Percentiles rank a stretch among this genome's conserved stretches.
phyloP scores from a whole-genome alignment of 768 basidiomycete species.

The Sarcomyxa edulis region DNA sequence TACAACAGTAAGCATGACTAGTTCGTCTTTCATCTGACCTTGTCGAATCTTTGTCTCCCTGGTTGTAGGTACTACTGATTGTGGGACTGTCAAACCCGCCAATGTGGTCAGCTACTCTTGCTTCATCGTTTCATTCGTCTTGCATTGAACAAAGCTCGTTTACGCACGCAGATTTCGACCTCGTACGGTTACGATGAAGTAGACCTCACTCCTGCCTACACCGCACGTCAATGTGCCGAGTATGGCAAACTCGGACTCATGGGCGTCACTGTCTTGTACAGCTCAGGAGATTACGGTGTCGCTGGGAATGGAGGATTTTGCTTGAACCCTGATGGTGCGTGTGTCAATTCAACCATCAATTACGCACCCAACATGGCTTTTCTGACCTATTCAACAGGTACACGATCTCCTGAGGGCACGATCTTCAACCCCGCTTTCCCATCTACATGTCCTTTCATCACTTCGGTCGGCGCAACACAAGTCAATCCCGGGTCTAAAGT shows the following conservation, averaged over 20 bases:
- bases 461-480: slow-evolving; percentile 39
- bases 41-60: not conserved
- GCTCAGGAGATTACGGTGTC: slow-evolving; percentile 58
- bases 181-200: slow-evolving; percentile 41
- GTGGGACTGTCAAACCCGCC: slow-evolving; percentile 36
- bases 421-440: slow-evolving; percentile 35
- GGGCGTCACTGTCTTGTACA: slow-evolving; percentile 53
- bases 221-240: slow-evolving; percentile 41
- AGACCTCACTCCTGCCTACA: slow-evolving; percentile 30
- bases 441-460: slow-evolving; percentile 24
- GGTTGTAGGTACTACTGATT: slow-evolving; percentile 23
- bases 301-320: slow-evolving; percentile 29
- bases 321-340: slow-evolving; percentile 37
- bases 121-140: too few species aligned
- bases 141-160: too few species aligned
- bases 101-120: too few species aligned
- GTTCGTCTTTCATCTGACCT: not conserved
- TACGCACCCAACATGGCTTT: not conserved
- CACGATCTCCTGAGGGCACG: slow-evolving; percentile 2
- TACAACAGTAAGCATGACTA: slow-evolving; percentile 16
- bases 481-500: slow-evolving; percentile 27
- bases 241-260: slow-evolving; percentile 55
- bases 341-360: not conserved
- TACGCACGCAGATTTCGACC: too few species aligned
- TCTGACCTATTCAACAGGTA: not conserved